These are phyloP conservation scores for Saccharomyces hybrid DNA, from an alignment of 1,139 yeast genomes.

Conservation along the genomic window DNA sequence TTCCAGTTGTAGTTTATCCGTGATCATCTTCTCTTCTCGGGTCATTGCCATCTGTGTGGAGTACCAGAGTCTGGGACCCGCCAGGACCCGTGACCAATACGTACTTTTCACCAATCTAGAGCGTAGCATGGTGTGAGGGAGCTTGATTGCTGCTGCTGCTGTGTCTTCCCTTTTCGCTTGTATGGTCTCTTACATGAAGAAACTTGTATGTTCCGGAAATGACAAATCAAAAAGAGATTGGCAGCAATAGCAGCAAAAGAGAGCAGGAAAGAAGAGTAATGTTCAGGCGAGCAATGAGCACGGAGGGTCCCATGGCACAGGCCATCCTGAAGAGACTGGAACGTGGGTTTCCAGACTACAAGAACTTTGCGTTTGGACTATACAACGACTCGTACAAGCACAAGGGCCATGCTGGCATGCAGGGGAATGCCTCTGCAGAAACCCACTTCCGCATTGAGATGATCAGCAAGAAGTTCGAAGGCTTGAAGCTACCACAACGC, in stretches of 20 bases:
- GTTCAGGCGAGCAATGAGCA: conserved; percentile 9
- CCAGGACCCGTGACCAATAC: not conserved
- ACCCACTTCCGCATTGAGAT: conserved; percentile 75
- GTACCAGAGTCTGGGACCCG: not conserved
- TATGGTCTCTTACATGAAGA: not conserved
- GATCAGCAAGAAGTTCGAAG: conserved; percentile 62
- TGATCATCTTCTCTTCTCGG: conserved; percentile 62
- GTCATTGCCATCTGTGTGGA: conserved; percentile 32
- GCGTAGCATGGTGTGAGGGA: not conserved
- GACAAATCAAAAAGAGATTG: not conserved
- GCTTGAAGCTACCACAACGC: conserved; percentile 62
- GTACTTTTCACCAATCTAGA: not conserved
- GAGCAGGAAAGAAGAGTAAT: not conserved
- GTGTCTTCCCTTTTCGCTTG: not conserved
- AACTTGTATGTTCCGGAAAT: not conserved
- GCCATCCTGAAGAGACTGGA: conserved; percentile 43
- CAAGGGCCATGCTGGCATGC: conserved; percentile 79
- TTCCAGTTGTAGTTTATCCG: conserved; percentile 43
- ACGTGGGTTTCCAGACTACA: conserved; percentile 41
- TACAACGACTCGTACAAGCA: conserved; percentile 84
- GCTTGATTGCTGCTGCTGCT: not conserved
- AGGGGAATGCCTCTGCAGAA: conserved; percentile 66
- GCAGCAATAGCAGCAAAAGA: not conserved
- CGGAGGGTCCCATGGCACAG: conserved; percentile 47
- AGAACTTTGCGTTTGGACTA: conserved; percentile 39